Percentiles rank a stretch among this genome's conserved stretches.
These are phyloP conservation scores for Alternaria sp. DNA, from an alignment of 2,329 filamentous ascomycete species.

Conservation along the genomic window DNA sequence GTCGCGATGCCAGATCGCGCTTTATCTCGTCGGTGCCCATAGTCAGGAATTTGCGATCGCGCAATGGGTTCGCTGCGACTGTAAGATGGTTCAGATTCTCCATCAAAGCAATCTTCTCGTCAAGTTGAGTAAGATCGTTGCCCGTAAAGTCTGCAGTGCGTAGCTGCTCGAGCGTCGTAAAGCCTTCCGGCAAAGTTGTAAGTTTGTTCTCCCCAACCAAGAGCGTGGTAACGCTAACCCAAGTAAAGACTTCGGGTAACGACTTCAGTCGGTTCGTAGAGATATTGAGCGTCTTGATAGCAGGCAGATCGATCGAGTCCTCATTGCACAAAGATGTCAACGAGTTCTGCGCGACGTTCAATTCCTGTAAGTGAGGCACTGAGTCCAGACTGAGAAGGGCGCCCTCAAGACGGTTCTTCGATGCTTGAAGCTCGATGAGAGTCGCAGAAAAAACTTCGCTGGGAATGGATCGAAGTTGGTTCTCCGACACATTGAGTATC, in stretches of 20 bases:
- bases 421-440: conserved; percentile 74
- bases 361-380: conserved; percentile 71
- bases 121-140: conserved; percentile 81
- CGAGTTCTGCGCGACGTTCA: conserved; percentile 82
- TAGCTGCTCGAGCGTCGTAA: conserved; percentile 71
- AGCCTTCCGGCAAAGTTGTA: conserved; percentile 75
- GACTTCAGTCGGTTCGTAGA: conserved; percentile 79
- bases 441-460: conserved; percentile 73
- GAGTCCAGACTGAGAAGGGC: conserved; percentile 70
- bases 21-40: conserved; percentile 85
- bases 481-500: conserved; percentile 80
- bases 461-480: conserved; percentile 75
- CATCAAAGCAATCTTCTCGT: conserved; percentile 82
- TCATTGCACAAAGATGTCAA: conserved; percentile 63
- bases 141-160: conserved; percentile 82
- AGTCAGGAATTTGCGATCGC: conserved; percentile 84
- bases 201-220: conserved; percentile 85
- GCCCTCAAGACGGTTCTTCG: conserved; percentile 80
- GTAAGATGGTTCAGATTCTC: conserved; percentile 76
- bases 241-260: conserved; percentile 77
- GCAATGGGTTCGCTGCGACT: conserved; percentile 86
- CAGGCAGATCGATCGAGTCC: conserved; percentile 69
- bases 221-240: conserved; percentile 76
- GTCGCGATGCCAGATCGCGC: conserved; percentile 70
- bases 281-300: conserved; percentile 76